These are phyloP conservation scores for Fraxinus dipetala DNA, from an alignment of 305 asterid species.

Conservation along the genomic window DNA sequence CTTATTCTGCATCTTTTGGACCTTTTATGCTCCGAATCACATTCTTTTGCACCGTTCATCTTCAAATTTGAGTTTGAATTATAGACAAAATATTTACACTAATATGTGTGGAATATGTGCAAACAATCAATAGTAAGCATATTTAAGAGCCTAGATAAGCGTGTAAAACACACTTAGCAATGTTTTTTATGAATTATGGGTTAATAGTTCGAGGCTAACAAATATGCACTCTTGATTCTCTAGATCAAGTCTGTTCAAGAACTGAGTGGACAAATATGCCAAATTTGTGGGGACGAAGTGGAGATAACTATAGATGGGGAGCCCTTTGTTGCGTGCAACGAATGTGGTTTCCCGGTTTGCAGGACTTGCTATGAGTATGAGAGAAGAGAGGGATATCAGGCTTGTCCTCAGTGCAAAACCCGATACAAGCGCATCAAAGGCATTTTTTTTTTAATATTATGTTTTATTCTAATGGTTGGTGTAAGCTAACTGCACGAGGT, in stretches of 20 bases:
- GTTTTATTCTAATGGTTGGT: neutral
- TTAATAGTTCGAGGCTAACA: slow-evolving; percentile 4
- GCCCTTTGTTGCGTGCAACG: slow-evolving; percentile 86
- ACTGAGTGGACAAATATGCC: slow-evolving; percentile 68
- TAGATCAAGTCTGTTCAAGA: slow-evolving; percentile 78
- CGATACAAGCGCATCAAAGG: slow-evolving; percentile 87
- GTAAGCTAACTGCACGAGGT: neutral
- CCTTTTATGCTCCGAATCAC: neutral
- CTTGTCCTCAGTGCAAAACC: slow-evolving; percentile 87
- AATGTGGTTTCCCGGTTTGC: slow-evolving; percentile 88
- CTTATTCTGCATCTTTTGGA: neutral
- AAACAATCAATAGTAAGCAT: neutral
- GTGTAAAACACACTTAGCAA: neutral
- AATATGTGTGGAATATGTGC: neutral
- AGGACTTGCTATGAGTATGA: slow-evolving; percentile 79
- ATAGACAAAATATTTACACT: neutral
- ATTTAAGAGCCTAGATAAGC: neutral
- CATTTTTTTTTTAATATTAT: slow-evolving; percentile 3
- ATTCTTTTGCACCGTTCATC: neutral
- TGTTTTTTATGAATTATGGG: neutral
- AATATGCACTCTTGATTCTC: slow-evolving; percentile 8
- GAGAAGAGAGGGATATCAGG: slow-evolving; percentile 76
- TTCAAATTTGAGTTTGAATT: neutral
- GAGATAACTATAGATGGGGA: slow-evolving; percentile 68
- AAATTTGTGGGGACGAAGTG: slow-evolving; percentile 75